Conservation (phyloP, 768 basidiomycete genomes). For the Russula abietina region DNA sequence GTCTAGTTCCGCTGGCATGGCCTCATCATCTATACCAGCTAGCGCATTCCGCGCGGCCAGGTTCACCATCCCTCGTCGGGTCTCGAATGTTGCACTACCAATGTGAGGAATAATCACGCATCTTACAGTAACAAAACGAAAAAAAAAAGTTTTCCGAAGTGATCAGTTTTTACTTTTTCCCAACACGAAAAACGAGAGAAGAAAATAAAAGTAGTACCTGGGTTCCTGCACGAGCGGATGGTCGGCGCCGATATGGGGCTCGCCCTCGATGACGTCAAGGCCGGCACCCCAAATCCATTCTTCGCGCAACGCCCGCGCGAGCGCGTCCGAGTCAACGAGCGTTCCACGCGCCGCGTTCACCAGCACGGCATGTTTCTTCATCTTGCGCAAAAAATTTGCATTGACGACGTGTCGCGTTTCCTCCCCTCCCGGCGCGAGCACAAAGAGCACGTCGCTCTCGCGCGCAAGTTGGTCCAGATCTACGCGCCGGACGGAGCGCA, state of each 20-base stretch:
- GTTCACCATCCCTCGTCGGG: constrained; percentile 74
- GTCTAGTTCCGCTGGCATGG: constrained; percentile 52
- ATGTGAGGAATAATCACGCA: constrained; percentile 86
- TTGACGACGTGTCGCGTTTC: constrained; percentile 69
- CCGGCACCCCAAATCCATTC: constrained; percentile 89
- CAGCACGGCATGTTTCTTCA: constrained; percentile 80
- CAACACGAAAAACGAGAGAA: background rate
- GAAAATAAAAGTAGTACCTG: constrained; percentile 37
- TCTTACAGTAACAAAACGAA: constrained; percentile 38
- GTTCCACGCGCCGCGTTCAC: constrained; percentile 85
- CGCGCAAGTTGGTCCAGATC: constrained; percentile 61
- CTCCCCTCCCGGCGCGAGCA: constrained; percentile 71
- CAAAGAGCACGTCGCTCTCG: constrained; percentile 78
- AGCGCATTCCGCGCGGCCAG: constrained; percentile 66
- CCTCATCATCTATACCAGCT: constrained; percentile 44
- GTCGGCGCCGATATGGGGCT: constrained; percentile 64
- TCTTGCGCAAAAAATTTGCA: constrained; percentile 63
- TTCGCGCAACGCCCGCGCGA: constrained; percentile 70
- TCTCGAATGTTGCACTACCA: constrained; percentile 83
- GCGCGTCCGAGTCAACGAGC: constrained; percentile 83
- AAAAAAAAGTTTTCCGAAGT: background rate
- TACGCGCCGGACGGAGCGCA: constrained; percentile 47
- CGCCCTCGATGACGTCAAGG: constrained; percentile 90
- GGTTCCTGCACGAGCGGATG: constrained; percentile 80
- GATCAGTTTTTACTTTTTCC: background rate